phyloP scores from a whole-genome alignment of 371 early-diverging fungal species.

The Lichtheimia ramosa region DNA sequence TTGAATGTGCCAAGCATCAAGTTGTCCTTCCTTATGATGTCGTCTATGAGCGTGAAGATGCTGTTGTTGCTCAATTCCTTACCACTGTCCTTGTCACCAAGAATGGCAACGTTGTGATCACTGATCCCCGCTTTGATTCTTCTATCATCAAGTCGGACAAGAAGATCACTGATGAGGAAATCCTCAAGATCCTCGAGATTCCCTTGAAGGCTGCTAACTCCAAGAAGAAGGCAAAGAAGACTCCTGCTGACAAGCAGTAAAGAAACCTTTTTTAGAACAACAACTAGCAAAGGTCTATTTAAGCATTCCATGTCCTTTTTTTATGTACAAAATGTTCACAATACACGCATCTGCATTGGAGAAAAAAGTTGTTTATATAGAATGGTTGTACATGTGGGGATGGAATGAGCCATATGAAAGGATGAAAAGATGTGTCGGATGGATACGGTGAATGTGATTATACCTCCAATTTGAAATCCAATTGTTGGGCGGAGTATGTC shows the following conservation, averaged over 20 bases:
- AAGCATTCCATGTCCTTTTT: not conserved
- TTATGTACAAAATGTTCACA: not conserved
- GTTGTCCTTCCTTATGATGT: slow-evolving; percentile 84
- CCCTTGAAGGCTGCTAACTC: slow-evolving; percentile 33
- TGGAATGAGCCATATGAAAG: not conserved
- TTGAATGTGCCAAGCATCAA: slow-evolving; percentile 85
- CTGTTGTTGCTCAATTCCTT: slow-evolving; percentile 85
- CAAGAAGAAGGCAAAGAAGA: slow-evolving; percentile 31
- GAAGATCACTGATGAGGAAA: slow-evolving; percentile 73
- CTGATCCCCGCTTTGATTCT: slow-evolving; percentile 67
- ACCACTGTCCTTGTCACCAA: slow-evolving; percentile 89
- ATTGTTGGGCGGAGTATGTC: not conserved
- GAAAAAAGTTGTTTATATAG: not conserved
- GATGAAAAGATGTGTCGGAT: too few species aligned
- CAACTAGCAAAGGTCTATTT: not conserved
- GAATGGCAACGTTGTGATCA: slow-evolving; percentile 79
- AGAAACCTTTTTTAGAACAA: not conserved
- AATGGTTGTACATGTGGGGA: not conserved
- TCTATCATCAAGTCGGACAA: slow-evolving; percentile 73
- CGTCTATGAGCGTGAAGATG: slow-evolving; percentile 81
- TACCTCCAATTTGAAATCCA: too few species aligned
- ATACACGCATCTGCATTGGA: not conserved
- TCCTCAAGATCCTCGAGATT: slow-evolving; percentile 64
- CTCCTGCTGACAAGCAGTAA: slow-evolving; percentile 19
- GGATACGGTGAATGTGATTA: too few species aligned